Evolutionary conservation across 2,329 filamentous ascomycete genomes (phyloP), one percentile per base, ranked within the genome.

Genomic region (Ascochyta lentis): DNA sequence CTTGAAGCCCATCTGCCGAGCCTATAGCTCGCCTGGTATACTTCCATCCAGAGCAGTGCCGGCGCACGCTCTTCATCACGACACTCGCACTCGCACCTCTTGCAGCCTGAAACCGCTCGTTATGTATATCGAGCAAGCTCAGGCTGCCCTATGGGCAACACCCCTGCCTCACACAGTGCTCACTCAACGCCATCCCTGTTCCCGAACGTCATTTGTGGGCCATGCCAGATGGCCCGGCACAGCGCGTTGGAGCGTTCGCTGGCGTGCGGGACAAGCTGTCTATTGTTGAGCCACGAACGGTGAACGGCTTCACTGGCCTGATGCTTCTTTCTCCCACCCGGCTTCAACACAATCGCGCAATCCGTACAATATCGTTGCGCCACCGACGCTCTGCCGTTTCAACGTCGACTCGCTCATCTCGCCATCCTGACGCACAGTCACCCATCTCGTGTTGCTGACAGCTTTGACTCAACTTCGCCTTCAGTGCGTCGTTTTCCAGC

Each of bases 141-240:
- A 22, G 45, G 35, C 44, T 45, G 40, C n/a, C 27, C 33, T 35
- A 35, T 27, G 26, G 33, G 39, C 38, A 10, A 38, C 22, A 29
- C 24, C 34, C 44, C 22, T 42, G 22, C 44, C 27, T 37, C 51
- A 40, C 34, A 26, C 19, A 42, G 22, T 41, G 38, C 47, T 43
- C 47, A 33, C 46, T 41, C 46, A 31, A 37, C 41, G 26, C 39
- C 19, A 54, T 42, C 44, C 57, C 46, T 47, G 54, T 45, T 57
- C 47, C 62, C 35, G 49, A 34, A 54, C 63, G 61, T 64, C 61
- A 65, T 64, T 51, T 23, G 48, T 59, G 53, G 53, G 47, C 35
- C 53, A 42, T 37, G 39, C 44, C 37, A 45, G 41, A 16, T 51
- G 51, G 49, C 39, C 40, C 49, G 40, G 48, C 44, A 46, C 27